Percentiles rank a stretch among this genome's conserved stretches.
Conservation (phyloP, 768 basidiomycete species). For the Auricularia heimuer region DNA sequence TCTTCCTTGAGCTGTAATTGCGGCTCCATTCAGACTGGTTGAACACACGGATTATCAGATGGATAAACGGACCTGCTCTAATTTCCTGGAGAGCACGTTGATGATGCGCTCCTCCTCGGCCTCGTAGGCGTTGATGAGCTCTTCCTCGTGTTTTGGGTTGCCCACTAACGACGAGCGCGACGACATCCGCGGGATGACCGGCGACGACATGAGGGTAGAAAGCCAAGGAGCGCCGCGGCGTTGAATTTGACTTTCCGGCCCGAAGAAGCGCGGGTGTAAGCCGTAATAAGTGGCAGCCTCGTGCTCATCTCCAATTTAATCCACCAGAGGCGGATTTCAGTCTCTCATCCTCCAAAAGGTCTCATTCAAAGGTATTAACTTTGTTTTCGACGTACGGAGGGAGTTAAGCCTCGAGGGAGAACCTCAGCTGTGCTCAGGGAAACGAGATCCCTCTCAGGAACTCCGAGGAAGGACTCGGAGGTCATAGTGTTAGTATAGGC, state of each 20-base stretch:
- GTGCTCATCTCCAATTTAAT: background rate
- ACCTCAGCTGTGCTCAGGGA: too few species aligned
- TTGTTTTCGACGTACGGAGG: too few species aligned
- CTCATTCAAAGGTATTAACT: too few species aligned
- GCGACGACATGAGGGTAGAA: constrained; percentile 24
- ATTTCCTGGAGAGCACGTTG: constrained; percentile 70
- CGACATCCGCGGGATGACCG: constrained; percentile 51
- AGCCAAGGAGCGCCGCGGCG: background rate
- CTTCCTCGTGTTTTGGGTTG: constrained; percentile 48
- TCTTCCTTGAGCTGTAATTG: constrained; percentile 63
- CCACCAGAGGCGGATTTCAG: too few species aligned
- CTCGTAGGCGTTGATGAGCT: constrained; percentile 79
- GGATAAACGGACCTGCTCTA: constrained; percentile 57
- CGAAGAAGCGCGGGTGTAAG: background rate
- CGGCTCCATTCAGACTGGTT: constrained; percentile 3
- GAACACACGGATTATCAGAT: background rate
- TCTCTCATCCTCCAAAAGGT: too few species aligned
- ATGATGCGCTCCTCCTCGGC: constrained; percentile 87
- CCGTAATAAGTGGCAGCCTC: background rate
- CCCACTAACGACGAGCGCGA: constrained; percentile 35
- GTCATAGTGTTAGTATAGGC: too few species aligned
- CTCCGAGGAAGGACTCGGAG: too few species aligned
- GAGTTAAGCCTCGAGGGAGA: too few species aligned
- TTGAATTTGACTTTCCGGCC: background rate
- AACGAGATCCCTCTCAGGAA: too few species aligned